Evolutionary conservation across 1,284 basidiomycete genomes (phyloP), one percentile per base, ranked within the genome.

Genomic region (Caloboletus inedulis): DNA sequence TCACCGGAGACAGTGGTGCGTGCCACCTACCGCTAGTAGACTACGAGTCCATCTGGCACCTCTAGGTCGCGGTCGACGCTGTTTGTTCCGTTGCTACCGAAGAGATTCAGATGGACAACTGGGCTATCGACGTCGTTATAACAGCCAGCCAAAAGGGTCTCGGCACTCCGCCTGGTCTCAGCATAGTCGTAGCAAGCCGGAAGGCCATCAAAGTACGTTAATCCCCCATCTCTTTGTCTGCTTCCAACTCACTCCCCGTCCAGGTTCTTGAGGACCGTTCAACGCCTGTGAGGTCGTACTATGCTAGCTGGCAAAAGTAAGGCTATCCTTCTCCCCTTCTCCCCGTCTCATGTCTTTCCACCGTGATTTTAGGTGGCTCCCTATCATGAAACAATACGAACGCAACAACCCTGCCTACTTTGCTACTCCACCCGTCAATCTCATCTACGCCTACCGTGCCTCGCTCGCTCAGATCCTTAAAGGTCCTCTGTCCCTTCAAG

Each of bases 81-180:
- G 97, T 99, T 29, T 99, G 97, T 75, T 88, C 94, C 7, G 94
- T 98, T 13, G 96, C 91, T 0, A 94, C 89, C 61, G 96, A 99
- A 71, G 94, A 98, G 72, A 96, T 99, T 63, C 84, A 80, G 52
- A 88, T 98, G 77, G 96, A 98, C 62, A 87, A 84, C 16, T 99
- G 96, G 97, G 86, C 83, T 27, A 79, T 99, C 53, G 97, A 99
- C 64, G 82, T 95, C 30, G 86, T 98, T 42, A 70, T 98, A 47
- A 85, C 89, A 14, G 96, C 94, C 12, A 91, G 89, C 53, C 96
- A 99, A 72, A 99, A 99, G 72, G 96, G 97, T 44, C 82, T 99
- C 27, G 91, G 95, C 39, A 85, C 87, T 8, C 97, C 97, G n/a
- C 95, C 96, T 16, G 96, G 96, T 50, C 77, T 99, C 33, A 91